A percentile compares a stretch with the other conserved stretches of the same genome.
Conservation (phyloP, 2,329 filamentous ascomycete genomes). For the Colletotrichum camelliae region DNA sequence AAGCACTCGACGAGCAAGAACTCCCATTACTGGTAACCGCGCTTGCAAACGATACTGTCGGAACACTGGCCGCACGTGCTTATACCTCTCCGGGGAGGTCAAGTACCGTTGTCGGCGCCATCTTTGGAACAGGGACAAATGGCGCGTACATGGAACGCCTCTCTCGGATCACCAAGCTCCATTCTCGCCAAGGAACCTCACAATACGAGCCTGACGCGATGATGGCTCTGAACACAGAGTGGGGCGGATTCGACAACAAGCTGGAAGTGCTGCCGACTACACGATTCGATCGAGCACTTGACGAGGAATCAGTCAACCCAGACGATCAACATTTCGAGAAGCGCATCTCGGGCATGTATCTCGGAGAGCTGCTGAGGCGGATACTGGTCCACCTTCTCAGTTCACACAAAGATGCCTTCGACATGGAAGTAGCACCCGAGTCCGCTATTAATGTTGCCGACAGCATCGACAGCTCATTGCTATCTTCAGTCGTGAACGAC, state of each 20-base stretch:
- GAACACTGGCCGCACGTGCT: constrained; percentile 79
- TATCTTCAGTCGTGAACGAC: constrained; percentile 69
- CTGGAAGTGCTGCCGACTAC: constrained; percentile 74
- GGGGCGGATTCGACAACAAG: constrained; percentile 80
- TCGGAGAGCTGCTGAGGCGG: constrained; percentile 76
- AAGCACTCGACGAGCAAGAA: constrained; percentile 71
- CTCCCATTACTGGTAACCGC: constrained; percentile 76
- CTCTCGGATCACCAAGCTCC: constrained; percentile 65
- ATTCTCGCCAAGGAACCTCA: not conserved
- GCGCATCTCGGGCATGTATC: constrained; percentile 81
- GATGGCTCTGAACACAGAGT: constrained; percentile 84
- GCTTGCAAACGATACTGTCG: constrained; percentile 81
- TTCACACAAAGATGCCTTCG: not conserved
- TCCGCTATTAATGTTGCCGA: constrained; percentile 63
- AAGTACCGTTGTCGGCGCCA: constrained; percentile 74
- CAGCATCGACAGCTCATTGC: constrained; percentile 71
- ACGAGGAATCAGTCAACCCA: constrained; percentile 72
- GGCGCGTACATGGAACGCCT: constrained; percentile 81
- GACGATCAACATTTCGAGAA: constrained; percentile 86
- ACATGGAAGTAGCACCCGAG: not conserved
- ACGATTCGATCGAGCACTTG: constrained; percentile 69
- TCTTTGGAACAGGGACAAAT: constrained; percentile 79
- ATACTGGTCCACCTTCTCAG: constrained; percentile 55
- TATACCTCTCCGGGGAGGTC: constrained; percentile 77
- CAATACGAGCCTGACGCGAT: constrained; percentile 38